A percentile compares a stretch with the other conserved stretches of the same genome.
Evolutionary conservation across 2,329 filamentous ascomycete species (phyloP).

Genomic region (Orbilia brochopaga): DNA sequence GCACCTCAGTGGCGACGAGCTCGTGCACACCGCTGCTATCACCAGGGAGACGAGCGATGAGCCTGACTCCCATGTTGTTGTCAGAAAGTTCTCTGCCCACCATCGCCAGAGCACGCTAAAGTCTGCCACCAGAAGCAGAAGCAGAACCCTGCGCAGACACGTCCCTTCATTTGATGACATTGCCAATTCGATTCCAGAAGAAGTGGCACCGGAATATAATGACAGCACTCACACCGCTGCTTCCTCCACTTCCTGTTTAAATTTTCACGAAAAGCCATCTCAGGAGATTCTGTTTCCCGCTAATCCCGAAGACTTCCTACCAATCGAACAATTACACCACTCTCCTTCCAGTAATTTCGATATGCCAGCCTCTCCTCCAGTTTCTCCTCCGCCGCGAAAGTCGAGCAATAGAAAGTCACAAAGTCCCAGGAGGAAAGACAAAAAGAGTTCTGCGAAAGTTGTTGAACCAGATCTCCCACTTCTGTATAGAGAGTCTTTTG

Average conservation of each 20-base stretch:
- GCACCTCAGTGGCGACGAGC: conserved; percentile 5
- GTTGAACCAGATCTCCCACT: conserved; percentile 36
- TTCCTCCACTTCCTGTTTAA: conserved; percentile 9
- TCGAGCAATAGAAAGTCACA: conserved; percentile 16
- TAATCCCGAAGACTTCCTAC: conserved; percentile 47
- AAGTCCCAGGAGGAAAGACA: conserved; percentile 23
- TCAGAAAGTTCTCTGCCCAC: conserved; percentile 10
- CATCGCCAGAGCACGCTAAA: conserved; percentile 41
- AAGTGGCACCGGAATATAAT: conserved; percentile 42
- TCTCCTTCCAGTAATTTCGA: conserved; percentile 19
- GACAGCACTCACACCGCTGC: conserved; percentile 23
- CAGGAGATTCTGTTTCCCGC: conserved; percentile 46
- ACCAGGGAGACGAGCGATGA: conserved; percentile 27
- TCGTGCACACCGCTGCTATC: conserved; percentile 29
- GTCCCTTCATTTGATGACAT: conserved; percentile 50
- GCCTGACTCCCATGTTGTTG: conserved; percentile 26
- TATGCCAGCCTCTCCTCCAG: conserved; percentile 2
- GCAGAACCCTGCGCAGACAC: conserved; percentile 48
- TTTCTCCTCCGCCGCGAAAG: conserved; percentile 47
- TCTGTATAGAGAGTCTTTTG: conserved; percentile 36
- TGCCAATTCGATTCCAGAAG: conserved; percentile 49
- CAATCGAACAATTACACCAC: conserved; percentile 32
- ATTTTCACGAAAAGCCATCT: conserved; percentile 45
- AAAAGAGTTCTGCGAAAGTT: conserved; percentile 17
- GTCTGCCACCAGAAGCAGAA: conserved; percentile 44